Evolutionary conservation across 1,284 basidiomycete species (phyloP).

Genomic region (Malassezia yamatoensis): DNA sequence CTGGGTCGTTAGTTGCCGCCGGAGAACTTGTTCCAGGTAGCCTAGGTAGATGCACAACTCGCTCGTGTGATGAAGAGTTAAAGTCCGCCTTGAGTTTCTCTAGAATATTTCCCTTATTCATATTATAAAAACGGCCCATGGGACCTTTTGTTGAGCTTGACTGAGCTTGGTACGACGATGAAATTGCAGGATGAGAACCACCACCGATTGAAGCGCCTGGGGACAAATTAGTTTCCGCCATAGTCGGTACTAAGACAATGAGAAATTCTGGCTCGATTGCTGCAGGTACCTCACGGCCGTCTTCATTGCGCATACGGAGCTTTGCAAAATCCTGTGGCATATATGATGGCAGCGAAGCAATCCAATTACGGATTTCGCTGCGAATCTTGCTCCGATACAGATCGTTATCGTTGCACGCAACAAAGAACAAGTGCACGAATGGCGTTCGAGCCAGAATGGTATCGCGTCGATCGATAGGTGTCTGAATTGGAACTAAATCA

Average conservation of each 20-base stretch:
- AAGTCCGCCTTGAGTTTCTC: constrained; percentile 90
- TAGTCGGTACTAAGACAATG: constrained; percentile 33
- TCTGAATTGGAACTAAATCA: constrained; percentile 8
- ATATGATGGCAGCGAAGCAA: constrained; percentile 26
- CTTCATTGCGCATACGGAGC: constrained; percentile 27
- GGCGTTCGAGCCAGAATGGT: constrained; percentile 17
- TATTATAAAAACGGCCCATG: constrained; percentile 55
- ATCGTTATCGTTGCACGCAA: constrained; percentile 43
- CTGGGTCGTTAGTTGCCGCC: constrained; percentile 60
- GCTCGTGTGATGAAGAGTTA: constrained; percentile 72
- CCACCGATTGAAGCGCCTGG: neutral
- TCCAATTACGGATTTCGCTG: constrained; percentile 42
- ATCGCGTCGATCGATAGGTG: neutral
- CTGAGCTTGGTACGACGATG: constrained; percentile 1
- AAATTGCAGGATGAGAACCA: neutral
- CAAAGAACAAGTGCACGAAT: constrained; percentile 40
- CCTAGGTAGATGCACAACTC: constrained; percentile 22
- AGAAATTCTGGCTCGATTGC: constrained; percentile 34
- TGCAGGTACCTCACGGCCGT: constrained; percentile 33
- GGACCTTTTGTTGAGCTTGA: constrained; percentile 57
- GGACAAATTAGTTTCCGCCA: neutral
- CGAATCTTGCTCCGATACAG: constrained; percentile 40
- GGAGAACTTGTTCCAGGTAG: constrained; percentile 23
- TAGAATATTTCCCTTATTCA: constrained; percentile 69
- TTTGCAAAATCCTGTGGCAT: constrained; percentile 21